Evolutionary conservation across 352 stramenopile species (phyloP), one percentile per base, ranked within the genome.

Genomic region (Pythium oligandrum): DNA sequence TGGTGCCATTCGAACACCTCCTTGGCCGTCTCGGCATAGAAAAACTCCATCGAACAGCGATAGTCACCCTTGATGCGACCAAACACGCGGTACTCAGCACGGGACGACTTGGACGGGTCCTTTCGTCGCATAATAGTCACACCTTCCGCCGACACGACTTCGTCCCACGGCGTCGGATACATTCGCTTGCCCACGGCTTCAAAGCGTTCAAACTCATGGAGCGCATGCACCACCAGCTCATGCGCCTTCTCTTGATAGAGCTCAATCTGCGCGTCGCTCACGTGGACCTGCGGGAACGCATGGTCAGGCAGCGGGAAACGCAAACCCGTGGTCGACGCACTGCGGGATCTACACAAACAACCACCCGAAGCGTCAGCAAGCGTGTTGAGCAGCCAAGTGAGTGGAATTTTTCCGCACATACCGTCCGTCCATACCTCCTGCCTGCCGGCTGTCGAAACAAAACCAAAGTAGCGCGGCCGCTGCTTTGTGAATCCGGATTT

Each of bases 1-100:
- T 86, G 76, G 60, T 88, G 74, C 51, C 76, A 83, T 10, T 83
- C 74, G 50, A 83, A 86, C 17, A 88, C 61, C 47, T 90, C 56
- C 4, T 77, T 61, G 12, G 64, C 57, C 3, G 57, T 83, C 39
- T 73, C 69, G 12, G 77, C 70, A 58, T 90, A 88, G 64, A 68
- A 78, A 40, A 88, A 85, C 51, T 88, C 75, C 58, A 88, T 73
- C 33, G 84, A 75, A 38, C 80, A 71, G 36, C 60, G 63, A 60
- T 83, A 90, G 59, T 87, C 71, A 50, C 75, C 70, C 50, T 78
- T 71, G 35, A 90, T 55, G 38, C 74, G 66, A 9, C 78, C 80
- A 49, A 86, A 86, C 34, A 88, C 56, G 33, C 80, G 78, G 33
- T 64, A 86, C 38, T 59, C 35, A 9, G 53, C 49, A 2, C 43